Evolutionary conservation across 2,329 filamentous ascomycete genomes (phyloP).

Genomic region (Scedosporium apiospermum): DNA sequence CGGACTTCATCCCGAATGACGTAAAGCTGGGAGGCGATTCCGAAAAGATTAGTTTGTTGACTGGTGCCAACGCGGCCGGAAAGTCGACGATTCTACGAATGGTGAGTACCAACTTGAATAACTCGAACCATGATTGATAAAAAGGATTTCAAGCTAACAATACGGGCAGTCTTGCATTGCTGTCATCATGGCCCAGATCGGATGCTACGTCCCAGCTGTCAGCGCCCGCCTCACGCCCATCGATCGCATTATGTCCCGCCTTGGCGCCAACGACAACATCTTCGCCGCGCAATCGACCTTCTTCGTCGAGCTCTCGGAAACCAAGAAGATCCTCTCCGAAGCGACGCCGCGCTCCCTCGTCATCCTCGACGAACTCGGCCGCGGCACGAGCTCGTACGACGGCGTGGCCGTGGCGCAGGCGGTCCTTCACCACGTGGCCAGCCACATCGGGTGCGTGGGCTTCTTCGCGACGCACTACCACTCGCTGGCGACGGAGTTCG

Average conservation of each 20-base stretch:
- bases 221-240: conserved; percentile 80
- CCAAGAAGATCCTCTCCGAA: conserved; percentile 93
- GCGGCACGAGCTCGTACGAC: conserved; percentile 91
- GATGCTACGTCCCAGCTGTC: conserved; percentile 79
- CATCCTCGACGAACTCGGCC: conserved; percentile 91
- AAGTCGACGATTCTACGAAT: conserved; percentile 95
- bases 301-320: conserved; percentile 94
- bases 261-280: conserved; percentile 97
- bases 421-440: conserved; percentile 91
- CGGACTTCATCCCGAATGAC: conserved; percentile 95
- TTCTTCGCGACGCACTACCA: conserved; percentile 99
- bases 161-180: conserved; percentile 69
- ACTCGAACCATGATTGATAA: not conserved
- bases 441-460: conserved; percentile 84
- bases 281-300: conserved; percentile 97
- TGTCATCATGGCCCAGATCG: conserved; percentile 95
- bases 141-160: conserved; percentile 16
- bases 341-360: conserved; percentile 90
- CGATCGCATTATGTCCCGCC: conserved; percentile 96
- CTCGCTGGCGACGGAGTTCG: conserved; percentile 83
- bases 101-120: conserved; percentile 40
- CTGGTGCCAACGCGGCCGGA: conserved; percentile 91
- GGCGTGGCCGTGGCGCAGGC: conserved; percentile 94
- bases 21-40: conserved; percentile 72
- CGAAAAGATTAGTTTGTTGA: conserved; percentile 82